Conservation (phyloP, 768 basidiomycete genomes). For the Auriscalpium microsporum region DNA sequence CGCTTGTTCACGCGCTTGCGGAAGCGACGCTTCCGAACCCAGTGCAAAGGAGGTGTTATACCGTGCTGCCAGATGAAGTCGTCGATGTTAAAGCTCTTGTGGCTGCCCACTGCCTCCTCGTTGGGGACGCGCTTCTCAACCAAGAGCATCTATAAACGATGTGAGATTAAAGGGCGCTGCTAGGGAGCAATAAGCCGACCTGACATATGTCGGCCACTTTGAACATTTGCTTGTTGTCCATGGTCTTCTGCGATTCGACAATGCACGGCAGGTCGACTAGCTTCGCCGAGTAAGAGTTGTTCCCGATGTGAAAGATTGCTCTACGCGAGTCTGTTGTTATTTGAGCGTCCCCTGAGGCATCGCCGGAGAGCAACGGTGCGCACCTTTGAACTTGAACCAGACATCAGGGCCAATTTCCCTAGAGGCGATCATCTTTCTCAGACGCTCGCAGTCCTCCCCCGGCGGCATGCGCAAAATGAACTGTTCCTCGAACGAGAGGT, state of each 20-base stretch:
- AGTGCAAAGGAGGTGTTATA: slow-evolving; percentile 84
- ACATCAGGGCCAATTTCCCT: slow-evolving; percentile 73
- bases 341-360: background rate
- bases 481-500: slow-evolving; percentile 93
- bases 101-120: slow-evolving; percentile 54
- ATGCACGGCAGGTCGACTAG: slow-evolving; percentile 94
- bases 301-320: slow-evolving; percentile 82
- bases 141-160: slow-evolving; percentile 70
- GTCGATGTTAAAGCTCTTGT: slow-evolving; percentile 77
- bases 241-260: slow-evolving; percentile 89
- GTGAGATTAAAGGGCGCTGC: slow-evolving; percentile 2
- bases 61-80: slow-evolving; percentile 98
- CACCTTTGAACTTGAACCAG: slow-evolving; percentile 99
- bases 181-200: slow-evolving; percentile 32
- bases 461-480: slow-evolving; percentile 87
- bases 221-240: slow-evolving; percentile 96
- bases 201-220: slow-evolving; percentile 99
- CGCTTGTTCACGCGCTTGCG: slow-evolving; percentile 80
- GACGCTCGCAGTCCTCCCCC: slow-evolving; percentile 69
- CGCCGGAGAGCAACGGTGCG: background rate
- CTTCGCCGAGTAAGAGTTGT: slow-evolving; percentile 77
- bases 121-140: slow-evolving; percentile 68
- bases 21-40: slow-evolving; percentile 87
- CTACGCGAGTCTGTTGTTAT: slow-evolving; percentile 68
- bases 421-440: slow-evolving; percentile 74